Evolutionary conservation across 306 rosid genomes (phyloP).

Genomic region (Quillaja saponaria): DNA sequence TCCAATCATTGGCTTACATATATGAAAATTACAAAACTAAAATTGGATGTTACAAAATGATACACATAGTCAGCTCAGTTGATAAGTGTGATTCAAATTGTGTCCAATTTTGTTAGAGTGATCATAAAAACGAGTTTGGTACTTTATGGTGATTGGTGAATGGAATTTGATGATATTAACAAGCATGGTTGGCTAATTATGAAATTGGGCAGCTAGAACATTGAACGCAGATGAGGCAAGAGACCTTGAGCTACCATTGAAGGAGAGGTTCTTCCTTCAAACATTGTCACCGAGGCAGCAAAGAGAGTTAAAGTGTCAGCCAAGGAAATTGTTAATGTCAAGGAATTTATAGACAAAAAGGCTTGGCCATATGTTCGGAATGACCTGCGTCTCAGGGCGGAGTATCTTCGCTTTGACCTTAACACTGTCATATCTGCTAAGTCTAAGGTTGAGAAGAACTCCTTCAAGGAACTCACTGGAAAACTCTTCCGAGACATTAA

Average conservation of each 20-base stretch:
- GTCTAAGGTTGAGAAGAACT: conserved; percentile 72
- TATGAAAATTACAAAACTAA: too few relatives aligned
- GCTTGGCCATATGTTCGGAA: conserved; percentile 95
- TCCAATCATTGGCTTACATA: too few relatives aligned
- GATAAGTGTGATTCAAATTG: too few relatives aligned
- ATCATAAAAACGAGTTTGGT: too few relatives aligned
- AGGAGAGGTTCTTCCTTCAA: conserved; percentile 81
- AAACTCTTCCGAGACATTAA: conserved; percentile 77
- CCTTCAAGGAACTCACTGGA: conserved; percentile 75
- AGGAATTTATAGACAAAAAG: conserved; percentile 77
- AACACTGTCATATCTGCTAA: conserved; percentile 73
- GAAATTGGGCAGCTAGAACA: conserved; percentile 77
- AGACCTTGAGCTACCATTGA: conserved; percentile 72
- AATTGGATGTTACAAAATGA: too few relatives aligned
- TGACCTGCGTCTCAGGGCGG: conserved; percentile 74
- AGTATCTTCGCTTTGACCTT: conserved; percentile 83
- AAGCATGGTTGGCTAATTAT: not conserved
- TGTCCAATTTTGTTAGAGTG: too few relatives aligned
- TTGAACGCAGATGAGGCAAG: conserved; percentile 83
- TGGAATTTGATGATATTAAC: not conserved
- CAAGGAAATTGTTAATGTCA: conserved; percentile 74
- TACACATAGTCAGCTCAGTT: too few relatives aligned
- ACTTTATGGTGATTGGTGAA: not conserved
- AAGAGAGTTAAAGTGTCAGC: conserved; percentile 89
- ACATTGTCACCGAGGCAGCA: conserved; percentile 63